Conservation (phyloP, 1,139 yeast species). For the Magnusiomyces fungicola region DNA sequence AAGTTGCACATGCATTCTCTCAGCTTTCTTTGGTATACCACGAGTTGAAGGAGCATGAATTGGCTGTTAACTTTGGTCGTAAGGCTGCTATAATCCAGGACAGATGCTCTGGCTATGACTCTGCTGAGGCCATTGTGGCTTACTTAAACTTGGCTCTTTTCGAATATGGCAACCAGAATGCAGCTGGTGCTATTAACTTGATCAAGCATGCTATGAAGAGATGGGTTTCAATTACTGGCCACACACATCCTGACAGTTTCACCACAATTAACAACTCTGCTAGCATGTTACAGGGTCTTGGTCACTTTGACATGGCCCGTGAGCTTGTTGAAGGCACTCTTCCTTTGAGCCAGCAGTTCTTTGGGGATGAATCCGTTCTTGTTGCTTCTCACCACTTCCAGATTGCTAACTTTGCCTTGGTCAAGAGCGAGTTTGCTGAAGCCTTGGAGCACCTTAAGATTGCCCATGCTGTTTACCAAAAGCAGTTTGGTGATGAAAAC, state of each 20-base stretch:
- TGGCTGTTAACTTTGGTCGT: constrained; percentile 64
- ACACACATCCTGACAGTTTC: constrained; percentile 60
- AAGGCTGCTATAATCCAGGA: constrained; percentile 69
- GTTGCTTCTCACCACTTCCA: constrained; percentile 57
- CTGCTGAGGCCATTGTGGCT: constrained; percentile 66
- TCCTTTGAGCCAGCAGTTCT: constrained; percentile 40
- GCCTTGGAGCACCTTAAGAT: constrained; percentile 48
- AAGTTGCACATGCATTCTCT: constrained; percentile 65
- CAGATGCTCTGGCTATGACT: constrained; percentile 73
- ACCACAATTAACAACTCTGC: constrained; percentile 63
- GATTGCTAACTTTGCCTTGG: constrained; percentile 56
- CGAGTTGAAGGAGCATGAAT: constrained; percentile 48
- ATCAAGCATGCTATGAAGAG: constrained; percentile 53
- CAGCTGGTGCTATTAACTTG: constrained; percentile 55
- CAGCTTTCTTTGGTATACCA: constrained; percentile 60
- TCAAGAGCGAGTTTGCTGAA: constrained; percentile 45
- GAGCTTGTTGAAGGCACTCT: constrained; percentile 46
- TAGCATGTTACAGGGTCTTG: constrained; percentile 48
- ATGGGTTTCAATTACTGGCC: constrained; percentile 49
- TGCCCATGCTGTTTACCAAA: constrained; percentile 49
- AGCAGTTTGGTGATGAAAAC: constrained; percentile 55
- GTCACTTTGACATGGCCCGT: constrained; percentile 42
- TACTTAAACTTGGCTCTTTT: constrained; percentile 67
- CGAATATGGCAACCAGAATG: constrained; percentile 56
- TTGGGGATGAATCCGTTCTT: constrained; percentile 53